Evolutionary conservation across 1,139 yeast species (phyloP), one percentile per base, ranked within the genome.

Genomic region (Maudiozyma humilis): DNA sequence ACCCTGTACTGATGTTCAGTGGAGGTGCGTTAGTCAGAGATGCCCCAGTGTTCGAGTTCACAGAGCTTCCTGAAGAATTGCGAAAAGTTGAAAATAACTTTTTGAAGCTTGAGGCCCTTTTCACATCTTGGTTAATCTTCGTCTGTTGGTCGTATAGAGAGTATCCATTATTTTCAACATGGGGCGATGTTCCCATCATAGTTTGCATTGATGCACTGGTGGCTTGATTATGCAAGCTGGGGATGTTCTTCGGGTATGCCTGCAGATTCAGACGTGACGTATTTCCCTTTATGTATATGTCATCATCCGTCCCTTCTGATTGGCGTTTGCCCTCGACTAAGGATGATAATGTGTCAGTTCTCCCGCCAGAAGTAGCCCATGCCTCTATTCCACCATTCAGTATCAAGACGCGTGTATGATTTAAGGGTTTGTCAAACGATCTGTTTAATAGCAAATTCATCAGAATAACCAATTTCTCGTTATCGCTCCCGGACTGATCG

Each of bases 401-500:
- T 3, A 50, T 43, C 25, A 49, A 50, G 8, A 60, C 44, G 35
- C 43, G 52, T 4, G 48, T 45, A 16, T 46, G 36, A n/a, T 47
- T 30, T 15, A 59, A 43, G 12, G 60, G 59, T 44, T 51, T 56
- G 16, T 55, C 58, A 43, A 57, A 55, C 2, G 64, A 57, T 43
- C 52, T 48, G 27, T 47, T 55, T 33, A 56, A 16, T 17, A 60
- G 42, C 18, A 59, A 43, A 20, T 53, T 52, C 25, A 56, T 42
- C 4, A 60, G 44, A 12, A 47, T 46, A 23, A 46, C 44, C 42
- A 53, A 53, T 44, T 56, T 55, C 6, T 16, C 2, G 15, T 16
- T 15, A 14, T 18, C 30, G 16, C 15, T 30, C 7, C 33, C n/a
- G 33, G 6, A 5, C 15, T 32, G 43, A 10, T 44, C 48, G 15